Conservation (phyloP, 2,329 filamentous ascomycete species). For the Esteya vermicola region DNA sequence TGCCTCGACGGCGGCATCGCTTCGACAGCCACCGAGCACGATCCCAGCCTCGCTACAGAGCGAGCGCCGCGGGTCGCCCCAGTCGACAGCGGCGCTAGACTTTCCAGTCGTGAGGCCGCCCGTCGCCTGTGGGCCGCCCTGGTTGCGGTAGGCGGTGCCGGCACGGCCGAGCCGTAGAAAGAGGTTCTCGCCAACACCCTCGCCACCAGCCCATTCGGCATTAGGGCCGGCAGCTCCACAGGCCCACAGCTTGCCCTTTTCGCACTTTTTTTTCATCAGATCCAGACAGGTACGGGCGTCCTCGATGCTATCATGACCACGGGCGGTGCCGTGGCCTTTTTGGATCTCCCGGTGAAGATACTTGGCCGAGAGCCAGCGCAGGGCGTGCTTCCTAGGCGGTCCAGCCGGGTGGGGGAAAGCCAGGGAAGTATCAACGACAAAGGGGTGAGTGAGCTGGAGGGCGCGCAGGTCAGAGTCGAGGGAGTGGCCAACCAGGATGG, state of each 20-base stretch:
- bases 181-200: slow-evolving; percentile 70
- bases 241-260: slow-evolving; percentile 80
- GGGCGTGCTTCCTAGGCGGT: slow-evolving; percentile 73
- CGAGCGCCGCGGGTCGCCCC: slow-evolving; percentile 60
- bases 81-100: slow-evolving; percentile 69
- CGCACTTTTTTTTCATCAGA: slow-evolving; percentile 88
- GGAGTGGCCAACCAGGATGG: slow-evolving; percentile 68
- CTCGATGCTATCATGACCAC: slow-evolving; percentile 82
- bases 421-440: slow-evolving; percentile 82
- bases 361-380: slow-evolving; percentile 81
- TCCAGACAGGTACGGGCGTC: slow-evolving; percentile 86
- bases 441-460: slow-evolving; percentile 76
- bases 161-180: slow-evolving; percentile 66
- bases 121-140: slow-evolving; percentile 41
- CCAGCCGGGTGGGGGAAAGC: slow-evolving; percentile 85
- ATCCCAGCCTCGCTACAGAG: slow-evolving; percentile 41
- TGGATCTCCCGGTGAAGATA: slow-evolving; percentile 83
- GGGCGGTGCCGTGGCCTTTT: slow-evolving; percentile 48
- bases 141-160: slow-evolving; percentile 46
- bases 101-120: slow-evolving; percentile 42
- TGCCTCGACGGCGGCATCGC: slow-evolving; percentile 42
- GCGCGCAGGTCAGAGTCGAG: slow-evolving; percentile 75
- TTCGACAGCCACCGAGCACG: slow-evolving; percentile 36
- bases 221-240: slow-evolving; percentile 21
- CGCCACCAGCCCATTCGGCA: slow-evolving; percentile 25